Evolutionary conservation across 2,329 filamentous ascomycete species (phyloP).

Genomic region (Colletotrichum echinochloae): DNA sequence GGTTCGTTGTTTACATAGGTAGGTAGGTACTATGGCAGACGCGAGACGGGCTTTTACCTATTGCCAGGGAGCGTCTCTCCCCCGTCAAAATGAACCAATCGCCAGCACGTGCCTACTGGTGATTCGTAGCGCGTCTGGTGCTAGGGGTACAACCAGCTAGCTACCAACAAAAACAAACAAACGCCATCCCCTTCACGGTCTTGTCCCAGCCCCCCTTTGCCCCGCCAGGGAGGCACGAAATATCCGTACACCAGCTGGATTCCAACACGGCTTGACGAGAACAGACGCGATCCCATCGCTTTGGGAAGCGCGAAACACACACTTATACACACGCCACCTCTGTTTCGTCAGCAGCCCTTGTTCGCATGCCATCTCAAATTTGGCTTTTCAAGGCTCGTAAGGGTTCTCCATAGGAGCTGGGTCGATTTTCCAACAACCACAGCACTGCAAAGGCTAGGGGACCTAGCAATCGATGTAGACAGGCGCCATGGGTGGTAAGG

Average conservation of each 20-base stretch:
- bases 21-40: too few species aligned
- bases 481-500: background rate
- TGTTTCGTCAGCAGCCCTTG: background rate
- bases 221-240: conserved; percentile 11
- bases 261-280: background rate
- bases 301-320: conserved; percentile 2
- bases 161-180: conserved; percentile 18
- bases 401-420: background rate
- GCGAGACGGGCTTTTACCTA: background rate
- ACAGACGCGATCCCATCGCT: background rate
- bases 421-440: background rate
- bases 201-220: conserved; percentile 7
- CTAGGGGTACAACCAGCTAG: too few species aligned
- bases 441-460: background rate
- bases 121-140: background rate
- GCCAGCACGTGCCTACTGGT: background rate
- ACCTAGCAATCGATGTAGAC: background rate
- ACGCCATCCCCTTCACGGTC: conserved; percentile 4
- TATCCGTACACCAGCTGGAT: background rate
- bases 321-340: background rate
- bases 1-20: background rate
- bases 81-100: background rate
- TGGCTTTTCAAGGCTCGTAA: background rate
- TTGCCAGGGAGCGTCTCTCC: background rate
- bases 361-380: background rate